These are phyloP conservation scores for Heterobasidion occidentale DNA, from an alignment of 1,284 basidiomycete genomes.

Conservation along the genomic window DNA sequence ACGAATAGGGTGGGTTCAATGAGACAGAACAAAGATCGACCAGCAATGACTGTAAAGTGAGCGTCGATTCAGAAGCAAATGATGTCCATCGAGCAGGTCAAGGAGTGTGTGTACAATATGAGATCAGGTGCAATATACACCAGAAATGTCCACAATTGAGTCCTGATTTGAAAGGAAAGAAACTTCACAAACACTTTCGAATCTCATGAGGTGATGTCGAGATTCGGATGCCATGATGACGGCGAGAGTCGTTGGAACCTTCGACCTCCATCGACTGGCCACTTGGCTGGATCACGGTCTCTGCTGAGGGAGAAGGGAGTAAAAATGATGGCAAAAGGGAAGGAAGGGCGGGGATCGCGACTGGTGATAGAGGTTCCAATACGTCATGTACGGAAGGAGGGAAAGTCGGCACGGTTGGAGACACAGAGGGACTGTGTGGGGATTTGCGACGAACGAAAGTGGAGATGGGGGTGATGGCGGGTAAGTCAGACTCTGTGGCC, in stretches of 20 bases:
- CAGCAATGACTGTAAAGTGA: too few relatives aligned
- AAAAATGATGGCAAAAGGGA: constrained; percentile 30
- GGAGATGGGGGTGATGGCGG: constrained; percentile 61
- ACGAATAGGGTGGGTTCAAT: too few relatives aligned
- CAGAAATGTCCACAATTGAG: too few relatives aligned
- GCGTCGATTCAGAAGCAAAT: too few relatives aligned
- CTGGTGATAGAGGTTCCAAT: constrained; percentile 22
- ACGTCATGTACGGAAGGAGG: constrained; percentile 33
- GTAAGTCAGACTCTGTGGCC: constrained; percentile 23
- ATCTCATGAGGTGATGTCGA: neutral
- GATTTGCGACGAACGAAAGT: constrained; percentile 70
- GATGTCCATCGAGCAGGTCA: too few relatives aligned
- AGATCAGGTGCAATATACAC: too few relatives aligned
- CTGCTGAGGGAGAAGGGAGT: constrained; percentile 13
- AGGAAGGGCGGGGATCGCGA: constrained; percentile 52
- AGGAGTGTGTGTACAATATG: too few relatives aligned
- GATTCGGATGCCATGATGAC: constrained; percentile 1
- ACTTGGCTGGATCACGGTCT: neutral
- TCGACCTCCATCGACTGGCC: neutral
- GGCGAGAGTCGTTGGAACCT: neutral
- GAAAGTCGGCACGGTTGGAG: constrained; percentile 31
- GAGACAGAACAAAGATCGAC: too few relatives aligned
- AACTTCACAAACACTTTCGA: neutral
- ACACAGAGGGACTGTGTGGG: constrained; percentile 62
- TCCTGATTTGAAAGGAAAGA: too few relatives aligned